Conservation (phyloP, 176 grass and related monocot genomes). For the Cymbopogon citratus region DNA sequence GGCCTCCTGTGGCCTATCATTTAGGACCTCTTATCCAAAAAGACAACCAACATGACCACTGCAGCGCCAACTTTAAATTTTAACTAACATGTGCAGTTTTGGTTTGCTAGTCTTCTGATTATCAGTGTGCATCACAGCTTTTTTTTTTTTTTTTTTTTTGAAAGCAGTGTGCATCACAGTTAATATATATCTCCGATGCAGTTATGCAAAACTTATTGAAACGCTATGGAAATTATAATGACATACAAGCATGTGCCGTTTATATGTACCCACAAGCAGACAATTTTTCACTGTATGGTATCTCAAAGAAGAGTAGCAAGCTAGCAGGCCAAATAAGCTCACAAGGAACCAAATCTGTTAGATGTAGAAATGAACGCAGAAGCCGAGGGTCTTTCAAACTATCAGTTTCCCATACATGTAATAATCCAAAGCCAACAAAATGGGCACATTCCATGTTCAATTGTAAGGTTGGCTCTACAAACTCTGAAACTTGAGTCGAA, state of each 20-base stretch:
- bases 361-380: background rate
- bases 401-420: too few species aligned
- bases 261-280: background rate
- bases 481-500: background rate
- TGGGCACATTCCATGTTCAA: background rate
- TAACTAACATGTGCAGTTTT: background rate
- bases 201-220: background rate
- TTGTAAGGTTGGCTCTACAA: background rate
- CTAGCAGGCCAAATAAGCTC: background rate
- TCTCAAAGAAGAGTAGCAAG: background rate
- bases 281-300: background rate
- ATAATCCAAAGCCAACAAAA: too few species aligned
- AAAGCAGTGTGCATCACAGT: background rate
- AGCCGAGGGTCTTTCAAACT: background rate
- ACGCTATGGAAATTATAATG: background rate
- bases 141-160: too few species aligned
- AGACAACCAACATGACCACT: background rate
- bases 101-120: background rate
- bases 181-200: background rate
- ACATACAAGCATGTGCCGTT: background rate
- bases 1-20: constrained; percentile 7
- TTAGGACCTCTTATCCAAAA: constrained; percentile 27
- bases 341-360: background rate
- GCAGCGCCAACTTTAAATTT: background rate
- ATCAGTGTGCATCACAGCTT: background rate